phyloP scores from a whole-genome alignment of 192 early-diverging fungal genomes.

The Entomortierella chlamydospora region DNA sequence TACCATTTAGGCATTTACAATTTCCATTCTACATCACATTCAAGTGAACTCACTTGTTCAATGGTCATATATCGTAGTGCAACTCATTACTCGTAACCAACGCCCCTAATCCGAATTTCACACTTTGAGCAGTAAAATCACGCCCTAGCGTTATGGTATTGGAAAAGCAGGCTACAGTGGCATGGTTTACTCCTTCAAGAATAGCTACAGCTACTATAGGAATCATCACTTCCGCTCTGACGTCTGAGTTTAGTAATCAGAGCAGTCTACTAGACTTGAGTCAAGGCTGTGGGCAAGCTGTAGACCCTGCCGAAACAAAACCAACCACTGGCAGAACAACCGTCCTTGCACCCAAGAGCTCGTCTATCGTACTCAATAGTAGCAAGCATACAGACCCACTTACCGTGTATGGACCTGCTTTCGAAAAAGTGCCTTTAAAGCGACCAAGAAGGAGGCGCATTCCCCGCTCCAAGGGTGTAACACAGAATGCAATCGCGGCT shows the following conservation, averaged over 20 bases:
- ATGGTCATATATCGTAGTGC: neutral
- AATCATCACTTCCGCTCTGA: neutral
- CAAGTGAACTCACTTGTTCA: neutral
- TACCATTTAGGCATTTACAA: neutral
- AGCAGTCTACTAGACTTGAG: neutral
- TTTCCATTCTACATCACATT: neutral
- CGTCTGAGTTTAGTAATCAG: neutral
- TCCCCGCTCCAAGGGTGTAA: neutral
- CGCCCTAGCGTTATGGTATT: constrained; percentile 3
- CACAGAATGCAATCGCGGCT: neutral
- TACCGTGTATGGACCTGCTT: constrained; percentile 9
- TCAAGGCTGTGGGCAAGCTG: neutral
- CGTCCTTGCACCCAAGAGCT: neutral
- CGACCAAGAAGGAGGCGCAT: neutral
- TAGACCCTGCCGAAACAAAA: neutral
- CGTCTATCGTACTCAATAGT: neutral
- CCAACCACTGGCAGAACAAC: neutral
- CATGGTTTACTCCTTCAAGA: constrained; percentile 23
- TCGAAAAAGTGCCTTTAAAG: neutral
- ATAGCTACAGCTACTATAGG: neutral
- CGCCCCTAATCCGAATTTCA: neutral
- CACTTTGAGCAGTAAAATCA: neutral
- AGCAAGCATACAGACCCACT: neutral
- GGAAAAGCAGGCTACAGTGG: constrained; percentile 1
- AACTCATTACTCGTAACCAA: neutral